phyloP scores from a whole-genome alignment of 2,329 filamentous ascomycete species.

The Colletotrichum viniferum region DNA sequence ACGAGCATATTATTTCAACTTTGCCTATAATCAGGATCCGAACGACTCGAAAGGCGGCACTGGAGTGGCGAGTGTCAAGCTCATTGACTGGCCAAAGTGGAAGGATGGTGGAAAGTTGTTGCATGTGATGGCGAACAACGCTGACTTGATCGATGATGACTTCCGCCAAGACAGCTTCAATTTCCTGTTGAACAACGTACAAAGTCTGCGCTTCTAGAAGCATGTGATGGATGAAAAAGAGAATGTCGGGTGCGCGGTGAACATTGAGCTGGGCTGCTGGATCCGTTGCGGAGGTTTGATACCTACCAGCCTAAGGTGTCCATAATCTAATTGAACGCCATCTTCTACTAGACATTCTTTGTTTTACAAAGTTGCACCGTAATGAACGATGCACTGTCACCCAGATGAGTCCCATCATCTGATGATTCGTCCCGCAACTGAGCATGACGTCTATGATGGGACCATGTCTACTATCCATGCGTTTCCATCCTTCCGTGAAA shows the following conservation, averaged over 20 bases:
- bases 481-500: not conserved
- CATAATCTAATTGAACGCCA: not conserved
- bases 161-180: conserved; percentile 24
- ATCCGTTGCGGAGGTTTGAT: not conserved
- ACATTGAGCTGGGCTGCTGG: not conserved
- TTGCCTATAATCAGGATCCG: conserved; percentile 61
- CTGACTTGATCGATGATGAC: conserved; percentile 20
- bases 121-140: conserved; percentile 17
- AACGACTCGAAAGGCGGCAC: conserved; percentile 45
- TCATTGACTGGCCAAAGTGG: conserved; percentile 43
- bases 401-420: not conserved
- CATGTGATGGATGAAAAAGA: not conserved
- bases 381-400: rapidly evolving
- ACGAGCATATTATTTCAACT: conserved; percentile 62
- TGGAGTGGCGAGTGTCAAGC: not conserved
- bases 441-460: not conserved
- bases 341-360: not conserved
- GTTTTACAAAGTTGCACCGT: too few relatives aligned
- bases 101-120: conserved; percentile 37
- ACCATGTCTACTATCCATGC: not conserved
- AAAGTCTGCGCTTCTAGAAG: conserved; percentile 3
- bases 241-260: not conserved
- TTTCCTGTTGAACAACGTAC: conserved; percentile 12
- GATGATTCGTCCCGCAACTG: not conserved
- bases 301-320: not conserved